Percentiles rank a stretch among this genome's conserved stretches.
phyloP scores from a whole-genome alignment of 148 eudicot species.

The Heliamphora exappendiculata region DNA sequence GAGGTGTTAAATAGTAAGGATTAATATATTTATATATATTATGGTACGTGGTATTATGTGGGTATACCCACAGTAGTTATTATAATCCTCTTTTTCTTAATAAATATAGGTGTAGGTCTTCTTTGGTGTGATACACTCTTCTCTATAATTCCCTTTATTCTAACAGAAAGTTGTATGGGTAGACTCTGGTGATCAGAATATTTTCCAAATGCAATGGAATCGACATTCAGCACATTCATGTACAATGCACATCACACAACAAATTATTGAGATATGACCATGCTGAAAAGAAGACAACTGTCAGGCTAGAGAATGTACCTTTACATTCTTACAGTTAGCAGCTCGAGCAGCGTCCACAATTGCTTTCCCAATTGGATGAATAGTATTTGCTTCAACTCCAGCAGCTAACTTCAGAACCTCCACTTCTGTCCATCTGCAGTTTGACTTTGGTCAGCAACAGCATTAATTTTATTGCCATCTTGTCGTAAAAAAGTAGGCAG shows the following conservation, averaged over 20 bases:
- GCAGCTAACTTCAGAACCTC: constrained; percentile 80
- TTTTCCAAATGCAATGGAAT: background rate
- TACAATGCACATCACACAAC: background rate
- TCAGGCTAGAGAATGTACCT: constrained; percentile 24
- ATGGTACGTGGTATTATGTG: no score
- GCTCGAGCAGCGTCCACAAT: constrained; percentile 78
- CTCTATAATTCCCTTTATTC: no score
- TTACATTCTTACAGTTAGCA: constrained; percentile 37
- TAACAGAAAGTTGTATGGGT: background rate
- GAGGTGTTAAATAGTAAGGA: no score
- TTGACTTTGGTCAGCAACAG: constrained; percentile 24
- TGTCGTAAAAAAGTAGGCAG: background rate
- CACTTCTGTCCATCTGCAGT: constrained; percentile 40
- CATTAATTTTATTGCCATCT: background rate
- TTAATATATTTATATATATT: no score
- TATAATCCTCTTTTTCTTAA: no score
- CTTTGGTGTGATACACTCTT: no score
- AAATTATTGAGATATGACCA: background rate
- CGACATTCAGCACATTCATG: background rate
- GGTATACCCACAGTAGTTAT: no score
- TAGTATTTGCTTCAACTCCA: constrained; percentile 85
- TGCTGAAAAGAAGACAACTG: background rate
- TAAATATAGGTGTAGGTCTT: no score
- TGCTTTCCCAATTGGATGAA: constrained; percentile 97
- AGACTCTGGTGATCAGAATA: background rate